These are phyloP conservation scores for Geotrichum ghanense DNA, from an alignment of 805 yeast species.

Conservation along the genomic window DNA sequence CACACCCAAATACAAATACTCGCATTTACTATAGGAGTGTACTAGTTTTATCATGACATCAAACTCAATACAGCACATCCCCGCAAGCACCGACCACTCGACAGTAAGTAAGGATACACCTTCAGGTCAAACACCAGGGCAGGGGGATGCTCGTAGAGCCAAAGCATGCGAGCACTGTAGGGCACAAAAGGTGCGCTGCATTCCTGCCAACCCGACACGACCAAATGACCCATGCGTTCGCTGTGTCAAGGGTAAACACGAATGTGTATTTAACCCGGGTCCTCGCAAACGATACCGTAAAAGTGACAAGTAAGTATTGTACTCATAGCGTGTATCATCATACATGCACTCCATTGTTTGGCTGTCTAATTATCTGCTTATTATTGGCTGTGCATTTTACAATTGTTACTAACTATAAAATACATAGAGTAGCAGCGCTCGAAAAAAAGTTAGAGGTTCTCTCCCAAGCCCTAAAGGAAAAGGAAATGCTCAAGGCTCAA, in stretches of 20 bases:
- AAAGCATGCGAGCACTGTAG: conserved; percentile 47
- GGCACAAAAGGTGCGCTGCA: conserved; percentile 71
- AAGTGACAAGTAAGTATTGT: conserved; percentile 14
- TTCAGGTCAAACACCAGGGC: too few species aligned
- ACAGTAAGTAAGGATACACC: too few species aligned
- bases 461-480: conserved; percentile 1
- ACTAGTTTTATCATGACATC: too few species aligned
- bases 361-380: conserved; percentile 4
- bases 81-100: too few species aligned
- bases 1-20: too few species aligned
- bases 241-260: conserved; percentile 50
- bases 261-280: conserved; percentile 56
- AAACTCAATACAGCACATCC: too few species aligned
- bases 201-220: conserved; percentile 50
- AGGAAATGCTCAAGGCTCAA: not conserved
- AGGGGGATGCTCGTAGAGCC: conserved; percentile 10
- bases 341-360: not conserved
- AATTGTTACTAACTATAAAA: too few species aligned
- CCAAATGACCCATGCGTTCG: conserved; percentile 61
- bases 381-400: not conserved
- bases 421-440: conserved; percentile 20
- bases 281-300: conserved; percentile 42
- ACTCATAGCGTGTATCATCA: too few species aligned
- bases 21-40: too few species aligned
- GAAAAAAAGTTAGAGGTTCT: conserved; percentile 19